These are phyloP conservation scores for Aspergillus affinis DNA, from an alignment of 495 filamentous ascomycete genomes.

Conservation along the genomic window DNA sequence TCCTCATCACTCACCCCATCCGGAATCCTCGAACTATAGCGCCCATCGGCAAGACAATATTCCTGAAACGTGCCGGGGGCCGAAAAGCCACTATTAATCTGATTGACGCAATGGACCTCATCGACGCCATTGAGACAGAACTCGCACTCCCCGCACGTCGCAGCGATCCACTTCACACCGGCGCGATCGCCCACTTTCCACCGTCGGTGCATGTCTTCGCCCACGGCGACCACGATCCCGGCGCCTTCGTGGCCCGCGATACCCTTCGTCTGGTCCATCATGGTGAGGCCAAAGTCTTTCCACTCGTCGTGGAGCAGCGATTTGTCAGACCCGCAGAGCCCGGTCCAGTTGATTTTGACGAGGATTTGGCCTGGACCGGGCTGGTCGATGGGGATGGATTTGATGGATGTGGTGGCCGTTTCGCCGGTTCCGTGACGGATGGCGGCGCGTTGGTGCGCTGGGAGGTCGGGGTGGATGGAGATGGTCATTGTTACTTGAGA, in stretches of 20 bases:
- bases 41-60: conserved; percentile 32
- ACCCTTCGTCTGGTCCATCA: conserved; percentile 12
- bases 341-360: conserved; percentile 14
- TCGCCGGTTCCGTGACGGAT: conserved; percentile 11
- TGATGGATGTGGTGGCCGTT: conserved; percentile 8
- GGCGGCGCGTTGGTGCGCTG: conserved; percentile 9
- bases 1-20: conserved; percentile 25
- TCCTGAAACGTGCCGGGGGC: conserved; percentile 42
- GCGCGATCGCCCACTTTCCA: conserved; percentile 29
- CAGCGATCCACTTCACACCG: conserved; percentile 42
- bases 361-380: conserved; percentile 13
- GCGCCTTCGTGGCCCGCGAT: conserved; percentile 43
- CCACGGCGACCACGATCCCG: conserved; percentile 29
- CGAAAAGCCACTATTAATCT: conserved; percentile 35
- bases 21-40: conserved; percentile 31
- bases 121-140: conserved; percentile 28
- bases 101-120: conserved; percentile 30
- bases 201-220: conserved; percentile 15
- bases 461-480: background rate
- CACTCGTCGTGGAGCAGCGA: conserved; percentile 12
- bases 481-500: background rate
- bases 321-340: conserved; percentile 13
- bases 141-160: conserved; percentile 37
- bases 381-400: conserved; percentile 1
- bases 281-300: conserved; percentile 8